Evolutionary conservation across 495 filamentous ascomycete species (phyloP).

Genomic region (Friedmanniomyces simplex): DNA sequence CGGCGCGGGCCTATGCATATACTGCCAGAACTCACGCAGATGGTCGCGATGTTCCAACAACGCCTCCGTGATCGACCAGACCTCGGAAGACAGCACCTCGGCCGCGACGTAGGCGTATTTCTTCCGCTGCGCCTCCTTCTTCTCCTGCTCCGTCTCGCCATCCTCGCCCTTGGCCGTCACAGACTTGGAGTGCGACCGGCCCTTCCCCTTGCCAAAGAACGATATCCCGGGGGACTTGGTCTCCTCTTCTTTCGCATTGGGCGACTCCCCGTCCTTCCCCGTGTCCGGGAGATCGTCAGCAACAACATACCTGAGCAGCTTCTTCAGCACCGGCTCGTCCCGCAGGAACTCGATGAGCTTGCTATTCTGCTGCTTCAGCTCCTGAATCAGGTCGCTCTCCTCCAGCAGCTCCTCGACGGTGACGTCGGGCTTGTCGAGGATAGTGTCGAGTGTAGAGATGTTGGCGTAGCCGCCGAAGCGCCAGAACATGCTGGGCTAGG

Average conservation of each 20-base stretch:
- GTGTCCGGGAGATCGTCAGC: slow-evolving; percentile 40
- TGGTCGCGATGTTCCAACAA: slow-evolving; percentile 72
- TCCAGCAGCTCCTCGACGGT: slow-evolving; percentile 92
- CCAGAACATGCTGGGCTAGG: slow-evolving; percentile 23
- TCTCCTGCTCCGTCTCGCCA: slow-evolving; percentile 32
- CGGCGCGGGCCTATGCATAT: slow-evolving; percentile 65
- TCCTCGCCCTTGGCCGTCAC: slow-evolving; percentile 22
- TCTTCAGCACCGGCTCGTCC: slow-evolving; percentile 75
- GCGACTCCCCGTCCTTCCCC: slow-evolving; percentile 47
- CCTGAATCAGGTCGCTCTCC: slow-evolving; percentile 90
- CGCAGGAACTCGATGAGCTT: slow-evolving; percentile 95
- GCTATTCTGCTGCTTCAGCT: slow-evolving; percentile 94
- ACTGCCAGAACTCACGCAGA: slow-evolving; percentile 81
- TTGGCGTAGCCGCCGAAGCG: slow-evolving; percentile 78
- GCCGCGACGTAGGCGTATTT: slow-evolving; percentile 87
- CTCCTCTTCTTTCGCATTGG: slow-evolving; percentile 50
- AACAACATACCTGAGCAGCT: slow-evolving; percentile 81
- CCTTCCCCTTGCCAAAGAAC: slow-evolving; percentile 24
- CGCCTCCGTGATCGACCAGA: slow-evolving; percentile 90
- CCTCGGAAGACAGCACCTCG: slow-evolving; percentile 89
- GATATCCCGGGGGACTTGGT: slow-evolving; percentile 12
- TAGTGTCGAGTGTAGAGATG: slow-evolving; percentile 87
- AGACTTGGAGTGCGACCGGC: slow-evolving; percentile 23
- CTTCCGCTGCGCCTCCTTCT: slow-evolving; percentile 68
- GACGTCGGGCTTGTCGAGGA: slow-evolving; percentile 91